A percentile compares a stretch with the other conserved stretches of the same genome.
phyloP scores from a whole-genome alignment of 768 basidiomycete species.

The Leucocoprinus sp. region DNA sequence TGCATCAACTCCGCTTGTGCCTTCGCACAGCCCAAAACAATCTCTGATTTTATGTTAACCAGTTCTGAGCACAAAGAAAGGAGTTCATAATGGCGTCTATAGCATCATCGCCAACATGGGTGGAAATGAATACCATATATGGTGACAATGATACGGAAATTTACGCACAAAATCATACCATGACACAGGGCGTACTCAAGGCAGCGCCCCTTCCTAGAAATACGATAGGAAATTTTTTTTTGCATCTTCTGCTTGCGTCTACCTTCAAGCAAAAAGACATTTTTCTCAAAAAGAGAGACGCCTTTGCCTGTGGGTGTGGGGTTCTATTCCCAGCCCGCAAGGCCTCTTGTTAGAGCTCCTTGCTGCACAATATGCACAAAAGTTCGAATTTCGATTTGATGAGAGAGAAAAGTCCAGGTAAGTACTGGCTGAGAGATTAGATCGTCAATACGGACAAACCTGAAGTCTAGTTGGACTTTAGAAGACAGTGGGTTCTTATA shows the following conservation, averaged over 20 bases:
- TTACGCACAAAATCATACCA: conserved; percentile 40
- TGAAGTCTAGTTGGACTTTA: no score
- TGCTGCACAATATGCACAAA: conserved; percentile 22
- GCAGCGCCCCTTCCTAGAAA: conserved; percentile 27
- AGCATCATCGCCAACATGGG: conserved; percentile 54
- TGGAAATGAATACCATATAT: conserved; percentile 58
- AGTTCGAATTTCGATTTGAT: conserved; percentile 36
- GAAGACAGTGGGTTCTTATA: no score
- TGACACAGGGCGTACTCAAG: conserved; percentile 39
- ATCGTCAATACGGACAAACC: no score
- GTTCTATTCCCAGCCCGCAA: conserved; percentile 32
- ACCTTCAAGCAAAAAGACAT: conserved; percentile 40
- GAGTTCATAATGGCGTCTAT: conserved; percentile 41
- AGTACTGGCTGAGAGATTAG: no score
- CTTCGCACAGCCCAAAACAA: conserved; percentile 28
- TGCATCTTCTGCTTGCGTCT: conserved; percentile 55
- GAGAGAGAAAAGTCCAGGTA: no score
- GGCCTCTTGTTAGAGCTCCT: conserved; percentile 48
- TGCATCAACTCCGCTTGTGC: conserved; percentile 25
- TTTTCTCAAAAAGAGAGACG: conserved; percentile 38
- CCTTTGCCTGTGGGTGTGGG: conserved; percentile 22
- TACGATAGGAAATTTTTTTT: conserved; percentile 38
- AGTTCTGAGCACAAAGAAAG: conserved; percentile 25
- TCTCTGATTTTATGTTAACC: conserved; percentile 45
- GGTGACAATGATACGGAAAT: conserved; percentile 38